Conservation (phyloP, 306 rosid species). For the Alnus rubra region DNA sequence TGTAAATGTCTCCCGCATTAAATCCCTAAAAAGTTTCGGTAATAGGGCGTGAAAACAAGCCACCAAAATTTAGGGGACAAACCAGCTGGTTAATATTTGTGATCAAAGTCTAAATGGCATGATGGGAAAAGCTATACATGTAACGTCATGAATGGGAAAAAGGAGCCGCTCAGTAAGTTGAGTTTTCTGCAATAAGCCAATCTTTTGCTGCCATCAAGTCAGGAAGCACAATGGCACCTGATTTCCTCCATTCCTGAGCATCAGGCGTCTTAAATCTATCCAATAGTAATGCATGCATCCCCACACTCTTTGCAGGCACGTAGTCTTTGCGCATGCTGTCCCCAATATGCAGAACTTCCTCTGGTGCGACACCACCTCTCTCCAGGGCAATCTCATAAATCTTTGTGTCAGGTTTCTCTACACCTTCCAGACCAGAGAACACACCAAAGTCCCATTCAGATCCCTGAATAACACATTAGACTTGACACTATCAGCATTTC, state of each 20-base stretch:
- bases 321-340: conserved; percentile 95
- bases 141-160: conserved; percentile 11
- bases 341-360: conserved; percentile 76
- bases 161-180: conserved; percentile 27
- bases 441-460: conserved; percentile 96
- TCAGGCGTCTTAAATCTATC: conserved; percentile 91
- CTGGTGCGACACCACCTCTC: conserved; percentile 73
- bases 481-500: conserved; percentile 7
- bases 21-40: background rate
- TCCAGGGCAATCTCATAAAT: conserved; percentile 79
- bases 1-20: background rate
- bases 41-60: background rate
- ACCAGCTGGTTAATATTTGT: background rate
- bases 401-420: conserved; percentile 85
- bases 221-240: conserved; percentile 78
- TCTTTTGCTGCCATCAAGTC: conserved; percentile 58
- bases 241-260: conserved; percentile 73
- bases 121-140: background rate
- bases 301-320: conserved; percentile 83
- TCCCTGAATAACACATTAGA: conserved; percentile 58
- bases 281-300: conserved; percentile 78
- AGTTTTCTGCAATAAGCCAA: conserved; percentile 62
- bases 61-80: background rate
- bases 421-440: conserved; percentile 89
- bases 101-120: background rate